These are phyloP conservation scores for Aspergillus uvarum DNA, from an alignment of 2,329 filamentous ascomycete species.

Conservation along the genomic window DNA sequence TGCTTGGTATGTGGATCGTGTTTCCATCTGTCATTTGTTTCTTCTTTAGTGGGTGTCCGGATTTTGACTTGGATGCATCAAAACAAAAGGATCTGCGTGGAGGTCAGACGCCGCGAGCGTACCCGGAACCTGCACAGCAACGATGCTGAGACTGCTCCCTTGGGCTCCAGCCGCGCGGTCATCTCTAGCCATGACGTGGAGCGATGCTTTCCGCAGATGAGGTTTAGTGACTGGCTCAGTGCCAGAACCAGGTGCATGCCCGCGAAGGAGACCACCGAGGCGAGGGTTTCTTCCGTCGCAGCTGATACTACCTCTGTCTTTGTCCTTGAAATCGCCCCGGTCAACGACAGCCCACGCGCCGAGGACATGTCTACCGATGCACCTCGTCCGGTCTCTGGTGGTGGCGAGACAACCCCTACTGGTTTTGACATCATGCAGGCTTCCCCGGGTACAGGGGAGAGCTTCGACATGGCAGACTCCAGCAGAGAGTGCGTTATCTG, in stretches of 20 bases:
- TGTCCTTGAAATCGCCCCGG: not conserved
- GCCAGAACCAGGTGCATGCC: not conserved
- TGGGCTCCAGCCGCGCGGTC: constrained; percentile 4
- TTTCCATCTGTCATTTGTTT: not conserved
- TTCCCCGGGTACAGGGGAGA: not conserved
- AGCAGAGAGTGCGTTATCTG: constrained; percentile 75
- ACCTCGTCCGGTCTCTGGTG: not conserved
- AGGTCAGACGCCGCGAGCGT: constrained; percentile 9
- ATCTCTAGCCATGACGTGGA: constrained; percentile 15
- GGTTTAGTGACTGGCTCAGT: constrained; percentile 16
- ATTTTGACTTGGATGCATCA: too few species aligned
- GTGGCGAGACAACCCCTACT: not conserved
- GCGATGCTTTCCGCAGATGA: constrained; percentile 14
- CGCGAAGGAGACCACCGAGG: not conserved
- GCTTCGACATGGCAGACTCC: constrained; percentile 1
- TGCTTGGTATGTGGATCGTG: constrained; percentile 15
- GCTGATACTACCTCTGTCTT: too few species aligned
- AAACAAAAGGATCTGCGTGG: constrained; percentile 14
- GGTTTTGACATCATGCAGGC: not conserved
- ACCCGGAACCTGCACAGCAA: not conserved
- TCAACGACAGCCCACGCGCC: not conserved
- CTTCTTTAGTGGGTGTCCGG: too few species aligned
- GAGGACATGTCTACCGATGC: constrained; percentile 1
- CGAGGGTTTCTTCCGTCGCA: not conserved
- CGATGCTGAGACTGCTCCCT: constrained; percentile 16